Conservation (phyloP, 352 stramenopile genomes). For the Pythium rhizo-oryzae region DNA sequence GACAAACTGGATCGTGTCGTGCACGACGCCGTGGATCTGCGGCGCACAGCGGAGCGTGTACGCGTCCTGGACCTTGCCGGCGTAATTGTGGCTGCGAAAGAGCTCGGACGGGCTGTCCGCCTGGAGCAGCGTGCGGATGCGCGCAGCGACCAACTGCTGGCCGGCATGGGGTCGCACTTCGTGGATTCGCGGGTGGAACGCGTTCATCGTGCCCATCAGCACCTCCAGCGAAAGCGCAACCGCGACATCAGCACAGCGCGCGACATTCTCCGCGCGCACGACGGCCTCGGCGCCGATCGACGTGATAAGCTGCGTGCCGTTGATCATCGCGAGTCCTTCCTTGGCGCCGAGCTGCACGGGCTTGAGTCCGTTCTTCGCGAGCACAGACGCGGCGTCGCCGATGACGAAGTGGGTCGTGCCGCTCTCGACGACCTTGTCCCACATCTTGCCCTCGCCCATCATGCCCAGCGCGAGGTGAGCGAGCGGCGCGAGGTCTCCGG, state of each 20-base stretch:
- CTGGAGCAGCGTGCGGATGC: constrained; percentile 82
- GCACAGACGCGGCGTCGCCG: constrained; percentile 57
- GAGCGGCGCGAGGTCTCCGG: constrained; percentile 85
- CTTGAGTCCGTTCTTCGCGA: constrained; percentile 70
- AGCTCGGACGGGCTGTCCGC: constrained; percentile 79
- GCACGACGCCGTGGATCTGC: constrained; percentile 88
- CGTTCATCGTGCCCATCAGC: constrained; percentile 87
- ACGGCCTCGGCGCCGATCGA: constrained; percentile 82
- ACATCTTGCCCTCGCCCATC: constrained; percentile 90
- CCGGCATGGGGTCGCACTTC: constrained; percentile 80
- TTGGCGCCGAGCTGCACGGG: constrained; percentile 86
- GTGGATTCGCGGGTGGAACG: constrained; percentile 90
- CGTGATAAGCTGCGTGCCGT: constrained; percentile 91
- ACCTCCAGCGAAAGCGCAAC: constrained; percentile 85
- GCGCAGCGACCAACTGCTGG: constrained; percentile 76
- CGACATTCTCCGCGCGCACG: constrained; percentile 76
- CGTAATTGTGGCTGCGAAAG: constrained; percentile 89
- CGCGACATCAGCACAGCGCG: constrained; percentile 77
- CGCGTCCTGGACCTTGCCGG: constrained; percentile 88
- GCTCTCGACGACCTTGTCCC: constrained; percentile 63
- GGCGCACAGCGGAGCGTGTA: constrained; percentile 90
- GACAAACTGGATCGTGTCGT: constrained; percentile 90
- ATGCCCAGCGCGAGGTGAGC: constrained; percentile 88
- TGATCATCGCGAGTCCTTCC: constrained; percentile 92
- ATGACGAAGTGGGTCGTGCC: constrained; percentile 49